Base-by-base conservation (phyloP, 768 basidiomycete species). In the Termitomyces sp. region DNA sequence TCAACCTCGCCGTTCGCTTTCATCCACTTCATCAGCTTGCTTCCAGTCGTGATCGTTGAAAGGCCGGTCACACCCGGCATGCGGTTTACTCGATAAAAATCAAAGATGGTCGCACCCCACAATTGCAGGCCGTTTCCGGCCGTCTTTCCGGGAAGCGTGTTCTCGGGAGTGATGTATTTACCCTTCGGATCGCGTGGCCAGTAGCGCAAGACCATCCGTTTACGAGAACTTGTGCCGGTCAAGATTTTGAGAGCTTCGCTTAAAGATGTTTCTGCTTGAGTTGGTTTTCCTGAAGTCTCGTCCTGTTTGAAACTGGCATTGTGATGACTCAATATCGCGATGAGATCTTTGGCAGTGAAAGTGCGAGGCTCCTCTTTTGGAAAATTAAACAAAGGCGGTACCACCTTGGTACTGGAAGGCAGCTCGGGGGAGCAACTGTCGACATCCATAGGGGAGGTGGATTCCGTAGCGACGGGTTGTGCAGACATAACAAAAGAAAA, bases 81-180 rank as follows among this genome's bases (percentile, higher is more conserved):
- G 15, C 69, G 65, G 1, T 54, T 34, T 19, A 70, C 66, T 1
- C 17, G 55, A 57, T 69, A 78, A 53, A 80, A 77, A 51, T 79
- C 74, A 28, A 68, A 65, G 1, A 77, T 57, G 0, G 74, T 74
- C 11, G 70, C 71, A 43, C 78, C 77, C 78, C 77, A 80, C 14
- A 71, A 58, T 42, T 68, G 62, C 8, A 67, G 26, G 0, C 64
- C 62, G 52, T 74, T 74, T 0, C 68, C 59, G 7, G 71, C 58
- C 45, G 46, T 51, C 57, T 76, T 76, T 9, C 73, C 75, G 0
- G 40, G 42, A 12, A 58, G 17, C 19, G 48, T 41, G 22, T 54
- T 54, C 5, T 55, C 38, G 12, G 58, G 61, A 3, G 40, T 59
- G 21, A 60, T 60, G 30, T 21, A 3, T 14, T 57, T 40, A 4